Evolutionary conservation across 2,329 filamentous ascomycete species (phyloP).

Genomic region (Coniosporium tulheliwenetii): DNA sequence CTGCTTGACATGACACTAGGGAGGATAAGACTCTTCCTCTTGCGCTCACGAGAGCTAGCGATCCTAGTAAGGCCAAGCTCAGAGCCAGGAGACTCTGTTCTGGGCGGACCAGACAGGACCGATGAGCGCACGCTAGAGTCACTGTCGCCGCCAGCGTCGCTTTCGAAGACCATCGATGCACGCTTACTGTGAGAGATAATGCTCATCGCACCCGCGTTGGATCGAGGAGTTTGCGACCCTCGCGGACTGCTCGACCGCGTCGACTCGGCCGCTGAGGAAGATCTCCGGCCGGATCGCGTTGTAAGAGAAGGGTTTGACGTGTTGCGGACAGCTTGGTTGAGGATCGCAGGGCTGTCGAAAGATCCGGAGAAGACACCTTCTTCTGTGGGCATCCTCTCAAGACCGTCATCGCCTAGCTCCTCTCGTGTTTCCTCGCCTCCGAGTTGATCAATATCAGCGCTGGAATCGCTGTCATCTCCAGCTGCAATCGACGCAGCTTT

Average conservation of each 20-base stretch:
- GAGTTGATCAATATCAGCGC: slow-evolving; percentile 16
- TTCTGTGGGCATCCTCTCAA: slow-evolving; percentile 27
- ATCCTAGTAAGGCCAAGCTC: slow-evolving; percentile 67
- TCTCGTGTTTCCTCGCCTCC: slow-evolving; percentile 11
- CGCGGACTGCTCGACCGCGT: slow-evolving; percentile 80
- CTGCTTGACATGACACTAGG: slow-evolving; percentile 65
- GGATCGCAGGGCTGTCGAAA: slow-evolving; percentile 40
- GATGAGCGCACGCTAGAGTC: slow-evolving; percentile 83
- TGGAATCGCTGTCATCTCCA: slow-evolving; percentile 69
- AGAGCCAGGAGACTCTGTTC: slow-evolving; percentile 81
- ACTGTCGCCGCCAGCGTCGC: slow-evolving; percentile 68
- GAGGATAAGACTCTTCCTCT: slow-evolving; percentile 74
- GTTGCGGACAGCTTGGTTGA: slow-evolving; percentile 40
- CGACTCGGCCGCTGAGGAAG: slow-evolving; percentile 53
- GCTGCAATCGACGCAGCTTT: slow-evolving; percentile 82
- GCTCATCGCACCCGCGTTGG: slow-evolving; percentile 47
- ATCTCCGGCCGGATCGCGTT: slow-evolving; percentile 28
- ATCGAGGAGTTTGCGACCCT: slow-evolving; percentile 82
- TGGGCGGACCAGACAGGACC: slow-evolving; percentile 49
- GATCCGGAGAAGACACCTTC: slow-evolving; percentile 45
- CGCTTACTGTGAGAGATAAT: slow-evolving; percentile 52
- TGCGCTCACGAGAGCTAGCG: slow-evolving; percentile 65
- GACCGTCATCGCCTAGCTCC: slow-evolving; percentile 38
- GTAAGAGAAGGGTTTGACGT: slow-evolving; percentile 33
- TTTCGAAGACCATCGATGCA: slow-evolving; percentile 66